Base-by-base conservation (phyloP, 2,329 filamentous ascomycete species). In the Rosellinia necatrix region DNA sequence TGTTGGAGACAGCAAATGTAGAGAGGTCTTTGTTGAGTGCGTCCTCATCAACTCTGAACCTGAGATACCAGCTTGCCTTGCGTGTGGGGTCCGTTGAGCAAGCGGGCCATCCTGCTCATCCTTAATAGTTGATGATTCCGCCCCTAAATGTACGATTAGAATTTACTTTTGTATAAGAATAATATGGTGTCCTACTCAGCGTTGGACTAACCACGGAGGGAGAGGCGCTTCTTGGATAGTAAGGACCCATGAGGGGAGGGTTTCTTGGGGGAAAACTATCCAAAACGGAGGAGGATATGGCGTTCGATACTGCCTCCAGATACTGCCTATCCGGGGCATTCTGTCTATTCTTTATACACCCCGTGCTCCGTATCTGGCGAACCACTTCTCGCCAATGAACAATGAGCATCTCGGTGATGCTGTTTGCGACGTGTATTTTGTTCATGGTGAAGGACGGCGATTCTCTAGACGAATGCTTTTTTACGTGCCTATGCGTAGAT, bases 311-410 rank as follows among this genome's bases (percentile, higher is more conserved):
- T 24, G 22, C 58, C 58, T 30, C 48, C 27, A 9, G 53, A 50
- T 53, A 38, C 40, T 46, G 62, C 12, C 34, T 25, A 40, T 22
- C 32, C 10, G 56, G 47, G 51, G 34, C 46, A 25, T 49, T 46
- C 13, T 49, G 62, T 49, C 32, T 68, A 22, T 49, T 59, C 38
- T 63, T 69, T 46, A 76, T 62, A 7, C 71, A 69, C 9, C 71
- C 72, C 1, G 86, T 65, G 37, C 73, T 77, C 53, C 74, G 81
- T 75, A 88, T 79, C 53, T 89, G 81, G 34, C 78, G 75, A 38
- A 87, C 82, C 9, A 88, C 76, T 43, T 87, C 84, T 55, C 81
- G 75, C 87, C 86, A 89, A 59, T 87, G 79, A 1, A 79, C 74
- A 44, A 89, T 83, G 4, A 89, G 72, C 84, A 89, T 88, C 67